Base-by-base conservation (phyloP, 371 early-diverging fungal genomes). In the Amoeboradix gromovi region DNA sequence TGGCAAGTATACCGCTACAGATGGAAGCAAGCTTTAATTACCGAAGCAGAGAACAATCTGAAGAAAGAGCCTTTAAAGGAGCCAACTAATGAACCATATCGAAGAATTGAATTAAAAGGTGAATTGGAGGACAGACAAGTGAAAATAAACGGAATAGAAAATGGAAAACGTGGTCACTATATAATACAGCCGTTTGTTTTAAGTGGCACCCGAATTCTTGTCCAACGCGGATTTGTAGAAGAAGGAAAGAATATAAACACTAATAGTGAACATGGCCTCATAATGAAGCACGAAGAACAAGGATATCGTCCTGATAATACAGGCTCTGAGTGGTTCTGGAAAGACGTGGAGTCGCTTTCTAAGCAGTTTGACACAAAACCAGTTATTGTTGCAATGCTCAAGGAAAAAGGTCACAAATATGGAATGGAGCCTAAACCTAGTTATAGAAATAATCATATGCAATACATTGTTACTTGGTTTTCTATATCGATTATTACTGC, bases 1-100 rank as follows among this genome's bases (percentile, higher is more conserved):
- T 94, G 94, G 92, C 94, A 94, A 76, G 82, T 87, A 0, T 85
- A 90, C 71, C 80, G 94, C 27, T 80, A 92, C 68, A 83, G 83
- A 30, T 92, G 92, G 92, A 94, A 94, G 76, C 80, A 84, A 1
- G 78, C 81, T 32, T 79, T 90, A 65, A 88, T 92, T 66, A 80
- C 85, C 67, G 79, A 80, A 22, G 75, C 85, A 29, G 85, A 88
- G 73, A 81, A 83, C 29, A 77, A 83, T 28, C 79, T 87, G 79
- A 73, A 77, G 17, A 74, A 79, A 70, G 79, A 80, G 2, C 80
- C 89, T 0, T 81, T 88, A 66, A 82, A 85, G 1, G 74, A 90
- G 67, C 86, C 88, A 28, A 27, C 68, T 22, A 69, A 66, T 1
- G 22, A 31, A 30, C 68, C 72, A 70, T 74, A 73, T 66, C 32